Evolutionary conservation across 1,139 yeast genomes (phyloP), one percentile per base, ranked within the genome.

Genomic region (Entelexis paramagnoliae): DNA sequence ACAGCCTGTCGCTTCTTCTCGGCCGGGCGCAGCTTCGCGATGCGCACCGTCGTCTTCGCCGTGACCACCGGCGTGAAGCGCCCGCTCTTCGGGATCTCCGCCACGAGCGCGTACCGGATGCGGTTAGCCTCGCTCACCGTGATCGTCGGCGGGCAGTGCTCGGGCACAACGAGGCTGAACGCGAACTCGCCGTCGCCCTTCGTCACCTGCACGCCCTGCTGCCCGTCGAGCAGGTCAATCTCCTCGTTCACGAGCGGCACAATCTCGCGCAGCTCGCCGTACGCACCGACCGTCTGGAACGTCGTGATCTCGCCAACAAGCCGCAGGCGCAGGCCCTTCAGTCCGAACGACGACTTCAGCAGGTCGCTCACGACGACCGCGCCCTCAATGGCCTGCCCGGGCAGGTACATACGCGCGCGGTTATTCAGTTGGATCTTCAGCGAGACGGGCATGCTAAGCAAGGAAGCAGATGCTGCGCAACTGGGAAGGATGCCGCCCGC

Each of bases 261-360:
- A 14, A 16, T 8, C 32, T 54, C 55, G 8, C 20, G 34, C 28
- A 47, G 26, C 22, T 49, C 38, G 13, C 48, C 39, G 40, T 54
- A 54, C 11, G 53, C 50, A 10, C 57, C 53, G 10, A 46, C 53
- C 22, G 33, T 42, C 42, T 50, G 52, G 19, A 44, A 47, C 6
- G 56, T 53, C 16, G 24, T 6, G 7, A 42, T 35, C 26, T 39
- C 36, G 20, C 56, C 56, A 4, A 35, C 30, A 17, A 53, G 40
- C 9, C 33, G 26, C 13, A 42, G 10, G 8, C 28, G 17, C 24
- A 53, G 52, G n/a, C 42, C 50, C 8, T 32, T 28, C 17, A 51
- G 10, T 10, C n/a, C 14, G 36, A 51, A 39, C 29, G 46, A 22
- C n/a, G 30, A 19, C 30, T 47, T 32, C 36, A 47, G 30, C n/a